Conservation (phyloP, 1,284 basidiomycete genomes). For the Ustilago trichophora region DNA sequence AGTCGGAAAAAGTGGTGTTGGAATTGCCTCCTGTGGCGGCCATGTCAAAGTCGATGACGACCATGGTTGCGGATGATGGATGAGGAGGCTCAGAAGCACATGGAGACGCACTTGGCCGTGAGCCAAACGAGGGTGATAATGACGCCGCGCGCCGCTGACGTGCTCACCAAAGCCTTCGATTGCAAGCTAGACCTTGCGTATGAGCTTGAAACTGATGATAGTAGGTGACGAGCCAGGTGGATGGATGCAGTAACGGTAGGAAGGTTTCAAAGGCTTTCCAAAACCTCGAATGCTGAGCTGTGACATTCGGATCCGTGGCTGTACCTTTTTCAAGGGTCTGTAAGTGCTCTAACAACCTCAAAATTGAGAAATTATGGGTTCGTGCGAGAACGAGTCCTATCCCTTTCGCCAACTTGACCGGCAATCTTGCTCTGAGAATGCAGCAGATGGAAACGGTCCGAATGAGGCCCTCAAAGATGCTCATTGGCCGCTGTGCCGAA, state of each 20-base stretch:
- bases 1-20: conserved; percentile 58
- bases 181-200: too few species aligned
- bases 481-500: conserved; percentile 14
- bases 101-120: background rate
- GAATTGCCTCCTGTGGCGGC: conserved; percentile 33
- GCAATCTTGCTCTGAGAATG: too few species aligned
- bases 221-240: background rate
- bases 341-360: background rate
- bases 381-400: too few species aligned
- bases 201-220: conserved; percentile 5
- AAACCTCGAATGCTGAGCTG: conserved; percentile 23
- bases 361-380: background rate
- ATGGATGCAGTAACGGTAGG: conserved; percentile 9
- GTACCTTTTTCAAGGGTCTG: conserved; percentile 17
- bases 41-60: conserved; percentile 60
- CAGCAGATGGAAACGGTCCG: too few species aligned
- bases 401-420: conserved; percentile 14
- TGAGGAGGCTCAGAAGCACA: conserved; percentile 1
- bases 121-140: background rate
- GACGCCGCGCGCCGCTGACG: background rate
- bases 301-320: conserved; percentile 17
- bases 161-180: too few species aligned
- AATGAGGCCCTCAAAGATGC: conserved; percentile 9
- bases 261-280: background rate
- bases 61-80: conserved; percentile 34